These are phyloP conservation scores for Populus hybrid DNA, from an alignment of 441 rosid species.

Conservation along the genomic window DNA sequence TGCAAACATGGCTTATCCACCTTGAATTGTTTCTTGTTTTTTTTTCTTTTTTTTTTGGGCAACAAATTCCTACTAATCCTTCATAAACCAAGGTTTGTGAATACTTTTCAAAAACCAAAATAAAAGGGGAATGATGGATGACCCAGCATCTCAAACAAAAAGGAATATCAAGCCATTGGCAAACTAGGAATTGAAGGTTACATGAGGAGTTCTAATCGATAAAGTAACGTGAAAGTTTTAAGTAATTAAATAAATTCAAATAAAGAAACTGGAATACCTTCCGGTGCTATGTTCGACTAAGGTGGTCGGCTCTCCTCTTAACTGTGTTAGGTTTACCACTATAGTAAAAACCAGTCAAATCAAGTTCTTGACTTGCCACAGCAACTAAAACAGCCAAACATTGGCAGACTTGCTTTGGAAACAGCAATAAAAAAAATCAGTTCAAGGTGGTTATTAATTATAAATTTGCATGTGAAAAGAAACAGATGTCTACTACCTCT, in stretches of 20 bases:
- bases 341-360: conserved; percentile 81
- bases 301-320: conserved; percentile 61
- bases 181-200: background rate
- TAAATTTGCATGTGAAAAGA: conserved; percentile 1
- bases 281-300: conserved; percentile 53
- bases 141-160: background rate
- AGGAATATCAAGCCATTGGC: background rate
- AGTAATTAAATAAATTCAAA: conserved; percentile 5
- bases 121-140: background rate
- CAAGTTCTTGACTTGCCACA: conserved; percentile 97
- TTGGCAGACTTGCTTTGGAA: conserved; percentile 92
- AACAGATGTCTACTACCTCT: conserved; percentile 56
- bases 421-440: conserved; percentile 31
- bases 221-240: conserved; percentile 1
- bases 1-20: background rate
- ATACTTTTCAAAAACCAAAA: too few relatives aligned
- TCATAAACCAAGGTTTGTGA: background rate
- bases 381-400: conserved; percentile 99
- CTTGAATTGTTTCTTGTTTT: background rate
- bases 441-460: conserved; percentile 5
- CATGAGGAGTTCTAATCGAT: background rate
- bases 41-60: background rate
- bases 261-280: conserved; percentile 44
- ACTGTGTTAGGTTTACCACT: conserved; percentile 72
- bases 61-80: background rate